Evolutionary conservation across 1,284 basidiomycete genomes (phyloP).

Genomic region (Mrakiaceae sp.): DNA sequence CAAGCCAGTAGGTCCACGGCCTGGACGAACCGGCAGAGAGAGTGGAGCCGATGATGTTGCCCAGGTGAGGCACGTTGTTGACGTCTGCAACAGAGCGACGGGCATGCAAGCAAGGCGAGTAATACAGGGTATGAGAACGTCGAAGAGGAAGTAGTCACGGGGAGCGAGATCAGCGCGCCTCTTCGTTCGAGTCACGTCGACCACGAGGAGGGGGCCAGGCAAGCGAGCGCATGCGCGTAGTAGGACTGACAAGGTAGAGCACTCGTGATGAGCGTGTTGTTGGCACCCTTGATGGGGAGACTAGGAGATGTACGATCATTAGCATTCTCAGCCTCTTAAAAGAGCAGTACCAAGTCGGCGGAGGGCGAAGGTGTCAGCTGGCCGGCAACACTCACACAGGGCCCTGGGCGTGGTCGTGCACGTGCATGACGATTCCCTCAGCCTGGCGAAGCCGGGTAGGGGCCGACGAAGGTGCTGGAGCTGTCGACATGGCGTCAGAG

Average conservation of each 20-base stretch:
- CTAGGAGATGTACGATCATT: conserved; percentile 36
- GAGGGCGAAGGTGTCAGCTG: not conserved
- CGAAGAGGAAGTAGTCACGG: not conserved
- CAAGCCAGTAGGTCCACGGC: not conserved
- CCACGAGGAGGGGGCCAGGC: not conserved
- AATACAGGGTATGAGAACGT: not conserved
- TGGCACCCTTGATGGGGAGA: conserved; percentile 70
- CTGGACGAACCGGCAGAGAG: conserved; percentile 1
- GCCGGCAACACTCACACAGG: not conserved
- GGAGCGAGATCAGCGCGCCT: conserved; percentile 1
- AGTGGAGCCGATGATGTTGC: conserved; percentile 95
- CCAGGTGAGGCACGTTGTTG: conserved; percentile 99
- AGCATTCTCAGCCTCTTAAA: too few relatives aligned
- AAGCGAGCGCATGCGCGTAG: not conserved
- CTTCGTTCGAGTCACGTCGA: not conserved
- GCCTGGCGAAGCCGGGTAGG: not conserved
- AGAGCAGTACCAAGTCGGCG: not conserved
- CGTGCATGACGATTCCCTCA: not conserved
- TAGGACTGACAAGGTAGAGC: conserved; percentile 62
- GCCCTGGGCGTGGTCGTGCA: conserved; percentile 1
- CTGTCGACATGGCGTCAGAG: too few relatives aligned
- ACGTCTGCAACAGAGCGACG: conserved; percentile 45
- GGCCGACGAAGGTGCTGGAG: too few relatives aligned
- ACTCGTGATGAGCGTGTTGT: conserved; percentile 85
- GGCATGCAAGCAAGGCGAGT: not conserved